These are phyloP conservation scores for Leishmania mexicana DNA, from an alignment of 208 protist genomes.

Conservation along the genomic window DNA sequence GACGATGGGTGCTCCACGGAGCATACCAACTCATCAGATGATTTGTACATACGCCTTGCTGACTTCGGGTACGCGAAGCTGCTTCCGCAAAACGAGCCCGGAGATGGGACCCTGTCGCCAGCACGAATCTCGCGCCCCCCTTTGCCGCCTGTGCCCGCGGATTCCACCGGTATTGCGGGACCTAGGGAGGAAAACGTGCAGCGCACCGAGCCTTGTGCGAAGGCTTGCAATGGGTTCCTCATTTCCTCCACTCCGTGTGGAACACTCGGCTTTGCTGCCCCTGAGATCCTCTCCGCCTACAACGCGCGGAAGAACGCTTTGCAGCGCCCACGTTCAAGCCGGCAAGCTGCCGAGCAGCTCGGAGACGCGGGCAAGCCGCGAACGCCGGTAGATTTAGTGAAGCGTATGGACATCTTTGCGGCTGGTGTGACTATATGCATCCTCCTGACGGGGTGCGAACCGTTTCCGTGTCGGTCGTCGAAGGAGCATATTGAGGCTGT, in stretches of 20 bases:
- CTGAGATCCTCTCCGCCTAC: slow-evolving; percentile 57
- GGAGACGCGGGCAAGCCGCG: slow-evolving; percentile 15
- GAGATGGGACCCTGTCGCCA: not conserved
- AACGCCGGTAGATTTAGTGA: slow-evolving; percentile 45
- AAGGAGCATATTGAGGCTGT: slow-evolving; percentile 50
- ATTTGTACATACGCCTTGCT: slow-evolving; percentile 42
- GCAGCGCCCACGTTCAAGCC: slow-evolving; percentile 11
- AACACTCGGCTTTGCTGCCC: slow-evolving; percentile 57
- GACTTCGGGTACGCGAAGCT: slow-evolving; percentile 62
- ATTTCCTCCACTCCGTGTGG: slow-evolving; percentile 53
- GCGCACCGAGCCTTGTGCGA: slow-evolving; percentile 1
- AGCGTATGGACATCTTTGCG: slow-evolving; percentile 70
- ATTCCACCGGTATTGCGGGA: not conserved
- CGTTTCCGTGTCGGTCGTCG: slow-evolving; percentile 46
- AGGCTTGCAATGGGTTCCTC: slow-evolving; percentile 9
- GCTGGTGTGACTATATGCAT: slow-evolving; percentile 60
- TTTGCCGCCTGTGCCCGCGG: slow-evolving; percentile 8
- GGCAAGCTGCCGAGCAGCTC: slow-evolving; percentile 2
- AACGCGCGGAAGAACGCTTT: slow-evolving; percentile 26
- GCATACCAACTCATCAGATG: slow-evolving; percentile 9
- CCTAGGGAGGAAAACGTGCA: not conserved
- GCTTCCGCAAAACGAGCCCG: slow-evolving; percentile 22
- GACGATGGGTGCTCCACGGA: slow-evolving; percentile 7
- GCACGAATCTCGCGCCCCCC: not conserved
- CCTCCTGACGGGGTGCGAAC: slow-evolving; percentile 61